Base-by-base conservation (phyloP, 352 stramenopile species). In the Pythium pyrilobum region DNA sequence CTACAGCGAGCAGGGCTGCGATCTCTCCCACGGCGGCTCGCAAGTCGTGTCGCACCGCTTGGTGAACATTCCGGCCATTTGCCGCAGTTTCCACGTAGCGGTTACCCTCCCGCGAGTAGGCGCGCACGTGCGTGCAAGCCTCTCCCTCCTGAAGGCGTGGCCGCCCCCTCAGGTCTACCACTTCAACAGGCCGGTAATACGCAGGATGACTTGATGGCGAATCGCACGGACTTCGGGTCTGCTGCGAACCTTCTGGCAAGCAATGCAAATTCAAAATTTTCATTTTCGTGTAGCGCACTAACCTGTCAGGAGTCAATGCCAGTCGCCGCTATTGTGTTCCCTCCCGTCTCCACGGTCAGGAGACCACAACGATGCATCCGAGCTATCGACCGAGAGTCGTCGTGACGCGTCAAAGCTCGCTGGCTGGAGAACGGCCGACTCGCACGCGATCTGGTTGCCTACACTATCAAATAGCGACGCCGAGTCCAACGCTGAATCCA, bases 391-490 rank as follows among this genome's bases (percentile, higher is more conserved):
- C 24, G 56, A 64, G 9, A 64, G 32, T 37, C 47, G 56, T 10
- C 47, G 47, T 1, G 46, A 52, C 11, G 21, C 31, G 4, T 45
- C 20, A 33, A 56, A 40, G 18, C n/a, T 64, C 12, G 56, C 56
- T n/a, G 50, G 27, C 20, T 59, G 48, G 4, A 64, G 44, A 23
- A 64, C 38, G 5, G 51, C 56, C 10, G 56, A 64, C 31, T 64
- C 56, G 39, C 56, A 64, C 15, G 56, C 56, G 34, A 64, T 64
- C 13, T 64, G 56, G 23, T 55, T 54, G 27, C 29, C 13, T 21
- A 29, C 21, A 29, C 34, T 45, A 21, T 64, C 56, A 29, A 64
- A 59, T 2, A 64, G 18, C 4, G 40, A 31, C 0, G 56, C 49
- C 0, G 41, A 59, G 32, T 64, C 56, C 15, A 64, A 24, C 3